Evolutionary conservation across 1,284 basidiomycete species (phyloP).

Genomic region (Mycena sp.): DNA sequence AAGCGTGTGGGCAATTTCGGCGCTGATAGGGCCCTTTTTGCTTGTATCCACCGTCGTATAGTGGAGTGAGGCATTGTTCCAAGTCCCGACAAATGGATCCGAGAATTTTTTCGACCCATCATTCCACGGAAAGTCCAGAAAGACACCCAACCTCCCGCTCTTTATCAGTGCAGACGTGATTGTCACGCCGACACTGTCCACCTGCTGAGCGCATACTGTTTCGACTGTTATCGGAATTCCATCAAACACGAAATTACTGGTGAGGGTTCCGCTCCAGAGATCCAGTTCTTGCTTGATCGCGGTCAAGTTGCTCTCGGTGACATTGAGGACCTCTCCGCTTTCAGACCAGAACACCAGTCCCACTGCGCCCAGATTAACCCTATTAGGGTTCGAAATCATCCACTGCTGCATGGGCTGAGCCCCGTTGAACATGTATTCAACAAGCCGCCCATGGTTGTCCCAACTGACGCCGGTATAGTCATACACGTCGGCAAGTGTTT

Average conservation of each 20-base stretch:
- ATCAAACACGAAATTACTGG: conserved; percentile 53
- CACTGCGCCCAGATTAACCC: conserved; percentile 62
- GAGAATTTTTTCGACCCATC: conserved; percentile 62
- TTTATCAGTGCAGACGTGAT: conserved; percentile 53
- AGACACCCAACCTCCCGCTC: conserved; percentile 54
- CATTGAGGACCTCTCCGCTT: conserved; percentile 41
- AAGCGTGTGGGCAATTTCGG: conserved; percentile 55
- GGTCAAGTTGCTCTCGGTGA: conserved; percentile 52
- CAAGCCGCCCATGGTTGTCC: conserved; percentile 58
- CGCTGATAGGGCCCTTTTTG: conserved; percentile 34
- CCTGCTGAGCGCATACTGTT: conserved; percentile 52
- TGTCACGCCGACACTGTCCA: conserved; percentile 51
- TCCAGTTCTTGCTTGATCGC: conserved; percentile 55
- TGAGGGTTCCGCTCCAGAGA: conserved; percentile 63
- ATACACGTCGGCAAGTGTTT: conserved; percentile 54
- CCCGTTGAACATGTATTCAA: conserved; percentile 64
- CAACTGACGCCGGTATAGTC: conserved; percentile 59
- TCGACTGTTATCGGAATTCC: conserved; percentile 49
- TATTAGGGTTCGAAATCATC: conserved; percentile 67
- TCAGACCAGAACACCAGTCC: conserved; percentile 55
- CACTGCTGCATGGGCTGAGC: conserved; percentile 59
- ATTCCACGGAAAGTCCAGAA: conserved; percentile 72
- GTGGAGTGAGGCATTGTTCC: conserved; percentile 57
- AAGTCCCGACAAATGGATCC: conserved; percentile 66
- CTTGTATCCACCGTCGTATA: conserved; percentile 14